Evolutionary conservation across 805 yeast genomes (phyloP), one percentile per base, ranked within the genome.

Genomic region (Ogataea pignaliae): DNA sequence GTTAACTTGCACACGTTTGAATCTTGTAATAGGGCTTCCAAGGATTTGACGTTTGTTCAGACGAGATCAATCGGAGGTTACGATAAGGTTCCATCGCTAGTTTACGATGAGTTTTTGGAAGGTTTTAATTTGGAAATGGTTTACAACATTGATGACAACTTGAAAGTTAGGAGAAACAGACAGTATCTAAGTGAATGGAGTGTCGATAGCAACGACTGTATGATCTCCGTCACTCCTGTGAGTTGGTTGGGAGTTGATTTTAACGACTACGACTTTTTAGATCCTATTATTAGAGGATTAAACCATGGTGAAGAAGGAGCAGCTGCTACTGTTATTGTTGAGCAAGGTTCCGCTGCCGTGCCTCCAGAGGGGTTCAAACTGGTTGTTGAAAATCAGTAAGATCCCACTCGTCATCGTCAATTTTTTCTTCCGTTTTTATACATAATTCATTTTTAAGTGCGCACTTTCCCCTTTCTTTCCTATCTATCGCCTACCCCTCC

Each of bases 291-390:
- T 21, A 28, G 18, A 1, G n/a, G 21, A 3, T 40, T 52, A 39
- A 52, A 52, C 29, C 26, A 21, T 21, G 47, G 32, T 13, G 50
- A 39, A 13, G 39, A 29, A 26, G 34, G 28, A 13, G 74, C 73
- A 51, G 73, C 76, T 37, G 88, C 82, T 59, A 76, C 71, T 46
- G 79, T 75, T 50, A 73, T 73, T 37, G 68, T 66, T 37, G 26
- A 21, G 7, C 26, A 21, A 21, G 26, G 26, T 21, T 21, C 26
- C 7, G 26, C 7, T 21, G 26, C 7, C 4, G 26, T 5, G 26
- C 7, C 26, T 5, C 7, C 26, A 21, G 26, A 21, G 7, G 7
- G 7, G 26, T 21, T 21, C 26, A 21, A 21, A 7, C 26, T 21
- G 26, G 26, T 21, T 21, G 26, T 7, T 21, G 26, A 21, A 21